A percentile compares a stretch with the other conserved stretches of the same genome.
These are phyloP conservation scores for Calonectria pseudoturangicola DNA, from an alignment of 2,329 filamentous ascomycete species.

Conservation along the genomic window DNA sequence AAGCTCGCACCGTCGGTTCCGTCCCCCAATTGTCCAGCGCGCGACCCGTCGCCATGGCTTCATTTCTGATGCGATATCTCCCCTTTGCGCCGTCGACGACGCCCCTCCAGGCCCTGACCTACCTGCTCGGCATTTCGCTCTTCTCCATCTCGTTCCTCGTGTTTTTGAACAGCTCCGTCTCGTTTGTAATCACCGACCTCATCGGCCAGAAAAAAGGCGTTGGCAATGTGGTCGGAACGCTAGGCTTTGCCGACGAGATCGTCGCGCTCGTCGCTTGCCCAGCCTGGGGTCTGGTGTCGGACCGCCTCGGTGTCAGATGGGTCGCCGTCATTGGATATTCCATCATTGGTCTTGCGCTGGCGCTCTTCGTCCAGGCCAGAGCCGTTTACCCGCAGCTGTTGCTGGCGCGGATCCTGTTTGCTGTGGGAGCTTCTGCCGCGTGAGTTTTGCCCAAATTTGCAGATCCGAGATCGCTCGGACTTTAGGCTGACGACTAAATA, in stretches of 20 bases:
- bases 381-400: slow-evolving; percentile 94
- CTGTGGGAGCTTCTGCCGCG: slow-evolving; percentile 92
- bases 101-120: slow-evolving; percentile 79
- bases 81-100: slow-evolving; percentile 78
- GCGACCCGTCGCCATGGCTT: slow-evolving; percentile 28
- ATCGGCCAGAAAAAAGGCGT: slow-evolving; percentile 84
- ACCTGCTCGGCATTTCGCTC: slow-evolving; percentile 87
- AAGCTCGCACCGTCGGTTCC: neutral
- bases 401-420: slow-evolving; percentile 89
- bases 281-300: slow-evolving; percentile 85
- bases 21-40: slow-evolving; percentile 1
- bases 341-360: slow-evolving; percentile 85
- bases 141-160: slow-evolving; percentile 94
- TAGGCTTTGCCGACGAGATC: slow-evolving; percentile 90
- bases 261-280: slow-evolving; percentile 89
- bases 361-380: slow-evolving; percentile 87
- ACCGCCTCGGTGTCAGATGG: slow-evolving; percentile 84
- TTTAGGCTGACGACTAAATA: slow-evolving; percentile 39
- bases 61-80: slow-evolving; percentile 65
- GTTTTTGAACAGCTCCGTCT: slow-evolving; percentile 89
- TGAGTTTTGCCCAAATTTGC: slow-evolving; percentile 63
- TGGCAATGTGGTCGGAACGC: slow-evolving; percentile 87
- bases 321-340: slow-evolving; percentile 86
- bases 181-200: slow-evolving; percentile 89
- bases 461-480: slow-evolving; percentile 15